A percentile compares a stretch with the other conserved stretches of the same genome.
phyloP scores from a whole-genome alignment of 495 filamentous ascomycete species.

The Penicillium pancosmium region DNA sequence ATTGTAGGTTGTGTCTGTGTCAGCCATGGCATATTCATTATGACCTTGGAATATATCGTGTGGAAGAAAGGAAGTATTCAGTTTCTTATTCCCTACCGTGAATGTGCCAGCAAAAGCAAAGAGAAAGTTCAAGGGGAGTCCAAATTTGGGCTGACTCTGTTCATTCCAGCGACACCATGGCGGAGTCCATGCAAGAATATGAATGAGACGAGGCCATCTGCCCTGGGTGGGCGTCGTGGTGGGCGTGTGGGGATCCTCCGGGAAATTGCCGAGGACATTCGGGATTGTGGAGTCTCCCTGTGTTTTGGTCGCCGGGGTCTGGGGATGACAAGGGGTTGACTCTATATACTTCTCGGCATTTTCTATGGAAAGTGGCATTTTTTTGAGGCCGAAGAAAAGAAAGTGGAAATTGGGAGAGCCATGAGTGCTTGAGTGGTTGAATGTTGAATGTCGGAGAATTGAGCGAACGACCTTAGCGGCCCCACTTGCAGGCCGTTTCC shows the following conservation, averaged over 20 bases:
- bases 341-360: too few relatives aligned
- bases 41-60: too few relatives aligned
- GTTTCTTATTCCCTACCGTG: conserved; percentile 15
- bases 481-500: not conserved
- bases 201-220: conserved; percentile 6
- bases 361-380: too few relatives aligned
- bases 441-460: not conserved
- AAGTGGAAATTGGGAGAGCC: too few relatives aligned
- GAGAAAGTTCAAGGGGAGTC: conserved; percentile 60
- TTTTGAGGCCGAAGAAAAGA: too few relatives aligned
- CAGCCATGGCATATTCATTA: too few relatives aligned
- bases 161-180: conserved; percentile 60
- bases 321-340: too few relatives aligned
- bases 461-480: not conserved
- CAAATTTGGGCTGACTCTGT: conserved; percentile 58
- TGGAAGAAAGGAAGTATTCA: too few relatives aligned
- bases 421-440: not conserved
- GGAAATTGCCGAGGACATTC: not conserved
- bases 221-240: not conserved
- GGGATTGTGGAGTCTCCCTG: too few relatives aligned
- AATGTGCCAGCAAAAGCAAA: conserved; percentile 55
- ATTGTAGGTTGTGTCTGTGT: too few relatives aligned
- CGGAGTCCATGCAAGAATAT: conserved; percentile 56
- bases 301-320: too few relatives aligned
- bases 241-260: not conserved